Evolutionary conservation across 257 asterid genomes (phyloP).

Genomic region (Solanum corneliomulleri): DNA sequence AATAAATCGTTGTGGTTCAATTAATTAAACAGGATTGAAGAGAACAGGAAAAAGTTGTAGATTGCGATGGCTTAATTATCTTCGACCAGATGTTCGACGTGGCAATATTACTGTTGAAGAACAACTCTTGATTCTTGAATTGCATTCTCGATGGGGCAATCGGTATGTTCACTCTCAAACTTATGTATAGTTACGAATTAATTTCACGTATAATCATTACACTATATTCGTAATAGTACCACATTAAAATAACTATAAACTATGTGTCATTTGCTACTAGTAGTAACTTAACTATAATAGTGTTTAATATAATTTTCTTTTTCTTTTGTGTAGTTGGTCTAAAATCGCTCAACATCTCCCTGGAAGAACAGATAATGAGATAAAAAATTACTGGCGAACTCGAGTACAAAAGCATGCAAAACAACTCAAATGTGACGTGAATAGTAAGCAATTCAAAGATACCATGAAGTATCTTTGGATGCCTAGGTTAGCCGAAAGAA

Average conservation of each 20-base stretch:
- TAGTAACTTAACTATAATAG: not conserved
- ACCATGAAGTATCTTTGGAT: constrained; percentile 86
- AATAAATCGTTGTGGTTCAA: not conserved
- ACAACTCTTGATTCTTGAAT: constrained; percentile 78
- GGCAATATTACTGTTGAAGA: constrained; percentile 86
- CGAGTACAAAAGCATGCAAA: constrained; percentile 82
- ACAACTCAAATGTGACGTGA: constrained; percentile 87
- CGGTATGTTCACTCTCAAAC: constrained; percentile 23
- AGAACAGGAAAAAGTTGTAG: constrained; percentile 91
- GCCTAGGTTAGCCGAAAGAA: constrained; percentile 70
- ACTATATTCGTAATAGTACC: not conserved
- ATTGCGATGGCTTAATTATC: constrained; percentile 61
- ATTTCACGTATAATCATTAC: not conserved
- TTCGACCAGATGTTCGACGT: constrained; percentile 86
- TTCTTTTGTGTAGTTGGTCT: constrained; percentile 41
- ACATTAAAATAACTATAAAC: not conserved
- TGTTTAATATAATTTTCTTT: not conserved
- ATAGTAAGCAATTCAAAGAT: constrained; percentile 87
- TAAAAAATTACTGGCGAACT: constrained; percentile 87
- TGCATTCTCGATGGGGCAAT: constrained; percentile 92
- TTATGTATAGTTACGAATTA: not conserved
- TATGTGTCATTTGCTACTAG: not conserved
- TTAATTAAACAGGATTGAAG: constrained; percentile 35
- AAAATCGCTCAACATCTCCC: constrained; percentile 77
- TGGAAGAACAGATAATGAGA: constrained; percentile 69